Conservation (phyloP, 495 filamentous ascomycete species). For the Daldinia grandis region DNA sequence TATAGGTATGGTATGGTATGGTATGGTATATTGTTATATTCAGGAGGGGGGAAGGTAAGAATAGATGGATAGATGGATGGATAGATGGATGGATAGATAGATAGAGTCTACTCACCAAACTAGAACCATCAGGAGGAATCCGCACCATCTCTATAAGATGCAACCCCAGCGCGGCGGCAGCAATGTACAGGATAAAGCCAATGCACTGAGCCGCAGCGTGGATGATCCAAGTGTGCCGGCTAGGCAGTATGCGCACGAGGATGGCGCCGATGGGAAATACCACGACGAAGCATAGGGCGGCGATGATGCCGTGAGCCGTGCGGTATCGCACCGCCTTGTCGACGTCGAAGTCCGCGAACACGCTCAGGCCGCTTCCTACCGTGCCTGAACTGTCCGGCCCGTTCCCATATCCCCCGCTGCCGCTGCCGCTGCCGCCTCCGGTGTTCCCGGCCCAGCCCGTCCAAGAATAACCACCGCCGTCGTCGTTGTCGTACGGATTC, state of each 20-base stretch:
- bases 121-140: slow-evolving; percentile 33
- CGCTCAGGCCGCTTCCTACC: slow-evolving; percentile 8
- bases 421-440: background rate
- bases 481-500: background rate
- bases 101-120: slow-evolving; percentile 43
- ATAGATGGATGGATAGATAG: background rate
- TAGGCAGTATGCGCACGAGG: slow-evolving; percentile 59
- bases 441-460: background rate
- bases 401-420: no score
- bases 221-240: slow-evolving; percentile 45
- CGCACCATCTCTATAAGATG: slow-evolving; percentile 52
- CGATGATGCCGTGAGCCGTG: slow-evolving; percentile 55
- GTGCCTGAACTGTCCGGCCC: slow-evolving; percentile 23
- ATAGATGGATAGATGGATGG: background rate
- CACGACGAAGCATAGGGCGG: slow-evolving; percentile 54
- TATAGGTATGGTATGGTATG: no score
- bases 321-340: slow-evolving; percentile 32
- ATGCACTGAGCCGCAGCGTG: slow-evolving; percentile 67
- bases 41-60: background rate
- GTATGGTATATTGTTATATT: no score
- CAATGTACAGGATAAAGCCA: slow-evolving; percentile 58
- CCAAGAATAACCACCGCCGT: background rate
- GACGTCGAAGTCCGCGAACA: slow-evolving; percentile 40
- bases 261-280: slow-evolving; percentile 65
- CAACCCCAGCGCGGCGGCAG: slow-evolving; percentile 68